Base-by-base conservation (phyloP, 495 filamentous ascomycete genomes). In the Bryoglossum gracile region DNA sequence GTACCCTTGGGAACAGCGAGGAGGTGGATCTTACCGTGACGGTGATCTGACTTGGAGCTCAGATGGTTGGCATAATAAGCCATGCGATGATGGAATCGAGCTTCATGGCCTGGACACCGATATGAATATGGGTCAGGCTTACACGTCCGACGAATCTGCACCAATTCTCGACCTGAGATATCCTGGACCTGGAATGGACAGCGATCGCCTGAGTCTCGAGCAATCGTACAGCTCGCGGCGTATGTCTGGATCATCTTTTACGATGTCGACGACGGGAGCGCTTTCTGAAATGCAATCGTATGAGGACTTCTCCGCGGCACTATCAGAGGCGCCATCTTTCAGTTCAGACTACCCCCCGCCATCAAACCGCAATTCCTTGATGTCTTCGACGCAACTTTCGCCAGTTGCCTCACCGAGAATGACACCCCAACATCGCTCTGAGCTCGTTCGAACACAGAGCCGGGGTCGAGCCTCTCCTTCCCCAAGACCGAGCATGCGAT, bases 391-490 rank as follows among this genome's bases (percentile, higher is more conserved):
- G 3, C 75, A 77, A 46, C 51, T 78, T 25, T 78, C 76, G 0
- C 75, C 76, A 19, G 75, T 77, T n/a, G 72, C 75, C 0, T 78
- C 76, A 28, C 76, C 75, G 40, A 72, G 73, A 48, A 77, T 77
- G 73, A 75, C 73, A 11, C 71, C 75, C 8, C 74, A 79, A 51
- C 65, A 67, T 52, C 70, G 73, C 8, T 70, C 73, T 16, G 75
- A 80, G 46, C 61, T 76, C 30, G 73, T 78, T 24, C 63, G 78
- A 55, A 70, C 76, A n/a, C 69, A 77, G 51, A 76, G 77, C 61
- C 62, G 81, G 25, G 79, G 78, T 4, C 65, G 76, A 45, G 76
- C 79, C 1, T 84, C 82, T 35, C 80, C 83, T 38, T 83, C 81
- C 23, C 78, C 82, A 48, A 73, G 82, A 44, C 75, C 75, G 39